A percentile compares a stretch with the other conserved stretches of the same genome.
These are phyloP conservation scores for Neopestalotiopsis clavispora DNA, from an alignment of 2,329 filamentous ascomycete genomes.

Conservation along the genomic window DNA sequence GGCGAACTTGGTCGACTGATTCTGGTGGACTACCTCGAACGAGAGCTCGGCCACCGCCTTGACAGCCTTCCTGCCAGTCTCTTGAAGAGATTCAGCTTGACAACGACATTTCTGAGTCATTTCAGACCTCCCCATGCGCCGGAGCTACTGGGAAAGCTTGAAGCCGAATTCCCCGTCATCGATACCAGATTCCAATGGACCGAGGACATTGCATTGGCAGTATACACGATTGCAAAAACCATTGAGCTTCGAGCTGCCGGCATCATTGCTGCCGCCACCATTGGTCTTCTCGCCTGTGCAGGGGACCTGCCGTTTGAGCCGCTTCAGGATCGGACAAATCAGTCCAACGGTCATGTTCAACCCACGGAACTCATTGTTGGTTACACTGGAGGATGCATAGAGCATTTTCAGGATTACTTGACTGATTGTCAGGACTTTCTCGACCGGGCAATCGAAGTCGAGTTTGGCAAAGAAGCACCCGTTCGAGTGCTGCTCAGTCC, in stretches of 20 bases:
- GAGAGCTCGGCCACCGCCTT: constrained; percentile 41
- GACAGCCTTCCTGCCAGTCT: constrained; percentile 60
- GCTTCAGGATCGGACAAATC: constrained; percentile 12
- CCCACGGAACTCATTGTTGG: constrained; percentile 71
- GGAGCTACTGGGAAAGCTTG: constrained; percentile 52
- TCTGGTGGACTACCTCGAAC: constrained; percentile 67
- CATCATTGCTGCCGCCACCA: constrained; percentile 73
- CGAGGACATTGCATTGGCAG: constrained; percentile 57
- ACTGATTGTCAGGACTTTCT: constrained; percentile 72
- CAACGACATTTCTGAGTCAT: constrained; percentile 75
- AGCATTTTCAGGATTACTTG: constrained; percentile 78
- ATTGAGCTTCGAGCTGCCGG: constrained; percentile 76
- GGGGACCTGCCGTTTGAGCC: constrained; percentile 61
- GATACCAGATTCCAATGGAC: constrained; percentile 66
- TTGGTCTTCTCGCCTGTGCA: constrained; percentile 72
- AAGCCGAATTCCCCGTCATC: constrained; percentile 57
- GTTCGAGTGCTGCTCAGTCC: constrained; percentile 55
- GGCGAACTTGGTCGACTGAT: constrained; percentile 77
- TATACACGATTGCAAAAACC: constrained; percentile 71
- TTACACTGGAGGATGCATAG: constrained; percentile 80
- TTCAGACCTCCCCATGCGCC: constrained; percentile 59
- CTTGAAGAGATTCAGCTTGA: constrained; percentile 64
- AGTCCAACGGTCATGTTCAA: background rate
- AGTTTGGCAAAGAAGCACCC: constrained; percentile 41
- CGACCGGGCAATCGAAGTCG: constrained; percentile 53